Conservation (phyloP, 2,329 filamentous ascomycete genomes). For the Helotiales sp. region DNA sequence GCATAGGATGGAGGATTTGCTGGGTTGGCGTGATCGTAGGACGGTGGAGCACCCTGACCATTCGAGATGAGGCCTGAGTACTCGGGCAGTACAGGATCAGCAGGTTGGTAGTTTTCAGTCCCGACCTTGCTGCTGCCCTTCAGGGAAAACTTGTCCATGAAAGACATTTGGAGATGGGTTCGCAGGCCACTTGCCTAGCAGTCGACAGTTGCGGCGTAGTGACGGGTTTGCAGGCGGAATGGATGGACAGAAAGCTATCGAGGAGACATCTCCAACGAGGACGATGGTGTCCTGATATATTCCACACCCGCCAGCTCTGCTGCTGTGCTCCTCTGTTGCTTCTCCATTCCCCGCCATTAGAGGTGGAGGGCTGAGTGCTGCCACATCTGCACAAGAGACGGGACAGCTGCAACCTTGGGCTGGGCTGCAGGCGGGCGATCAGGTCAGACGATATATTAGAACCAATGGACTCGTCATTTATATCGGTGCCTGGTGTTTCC, state of each 20-base stretch:
- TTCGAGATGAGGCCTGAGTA: slow-evolving; percentile 5
- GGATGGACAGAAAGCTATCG: not conserved
- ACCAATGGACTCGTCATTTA: not conserved
- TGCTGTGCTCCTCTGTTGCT: too few relatives aligned
- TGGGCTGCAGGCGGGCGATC: too few relatives aligned
- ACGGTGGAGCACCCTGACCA: slow-evolving; percentile 11
- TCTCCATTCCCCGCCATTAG: not conserved
- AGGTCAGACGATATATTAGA: not conserved
- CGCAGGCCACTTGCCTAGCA: not conserved
- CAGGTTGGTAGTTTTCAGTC: slow-evolving; percentile 11
- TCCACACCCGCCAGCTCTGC: not conserved
- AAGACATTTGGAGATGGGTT: slow-evolving; percentile 22
- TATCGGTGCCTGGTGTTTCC: not conserved
- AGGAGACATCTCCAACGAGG: not conserved
- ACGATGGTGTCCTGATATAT: not conserved
- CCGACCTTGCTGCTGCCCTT: slow-evolving; percentile 21
- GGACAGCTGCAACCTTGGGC: not conserved
- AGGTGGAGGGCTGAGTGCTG: not conserved
- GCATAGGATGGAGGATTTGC: slow-evolving; percentile 32
- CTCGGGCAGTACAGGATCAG: not conserved
- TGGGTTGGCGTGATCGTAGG: not conserved
- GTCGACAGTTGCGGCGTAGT: not conserved
- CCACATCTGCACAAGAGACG: not conserved
- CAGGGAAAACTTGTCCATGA: slow-evolving; percentile 27
- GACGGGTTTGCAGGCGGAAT: not conserved